Conservation (phyloP, 257 asterid genomes). For the Capsicum rhomboideum region DNA sequence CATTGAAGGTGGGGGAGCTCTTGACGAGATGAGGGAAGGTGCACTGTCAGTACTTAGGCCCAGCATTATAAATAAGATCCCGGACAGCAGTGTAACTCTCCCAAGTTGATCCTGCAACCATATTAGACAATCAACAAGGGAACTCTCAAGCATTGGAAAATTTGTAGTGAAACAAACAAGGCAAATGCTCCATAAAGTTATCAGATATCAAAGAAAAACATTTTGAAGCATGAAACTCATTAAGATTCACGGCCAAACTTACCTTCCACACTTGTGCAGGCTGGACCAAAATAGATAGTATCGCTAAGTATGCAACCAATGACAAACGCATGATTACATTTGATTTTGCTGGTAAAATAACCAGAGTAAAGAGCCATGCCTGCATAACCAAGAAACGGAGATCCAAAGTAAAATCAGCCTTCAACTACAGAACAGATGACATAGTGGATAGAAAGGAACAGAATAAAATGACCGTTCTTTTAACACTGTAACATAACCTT, state of each 20-base stretch:
- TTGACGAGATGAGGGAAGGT: slow-evolving; percentile 70
- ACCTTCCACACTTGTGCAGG: slow-evolving; percentile 95
- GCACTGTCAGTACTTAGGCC: slow-evolving; percentile 83
- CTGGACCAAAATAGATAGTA: slow-evolving; percentile 62
- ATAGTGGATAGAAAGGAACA: neutral
- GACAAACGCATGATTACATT: slow-evolving; percentile 50
- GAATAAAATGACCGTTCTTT: neutral
- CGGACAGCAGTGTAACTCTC: slow-evolving; percentile 74
- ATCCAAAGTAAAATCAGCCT: neutral
- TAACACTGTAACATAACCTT: neutral
- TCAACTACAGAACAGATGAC: neutral
- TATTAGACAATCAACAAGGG: slow-evolving; percentile 32
- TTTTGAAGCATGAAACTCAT: neutral
- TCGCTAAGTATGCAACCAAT: slow-evolving; percentile 49
- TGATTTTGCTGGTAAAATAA: slow-evolving; percentile 80
- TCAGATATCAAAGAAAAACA: neutral
- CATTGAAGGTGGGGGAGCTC: slow-evolving; percentile 74
- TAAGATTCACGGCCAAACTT: slow-evolving; percentile 6
- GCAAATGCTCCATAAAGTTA: neutral
- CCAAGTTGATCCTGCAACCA: slow-evolving; percentile 93
- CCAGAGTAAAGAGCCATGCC: slow-evolving; percentile 91
- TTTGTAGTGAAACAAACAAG: slow-evolving; percentile 2
- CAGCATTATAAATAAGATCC: slow-evolving; percentile 71
- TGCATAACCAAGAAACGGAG: slow-evolving; percentile 20
- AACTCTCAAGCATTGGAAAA: slow-evolving; percentile 39